Percentiles rank a stretch among this genome's conserved stretches.
Conservation (phyloP, 2,329 filamentous ascomycete species). For the Claviceps humidiphila region DNA sequence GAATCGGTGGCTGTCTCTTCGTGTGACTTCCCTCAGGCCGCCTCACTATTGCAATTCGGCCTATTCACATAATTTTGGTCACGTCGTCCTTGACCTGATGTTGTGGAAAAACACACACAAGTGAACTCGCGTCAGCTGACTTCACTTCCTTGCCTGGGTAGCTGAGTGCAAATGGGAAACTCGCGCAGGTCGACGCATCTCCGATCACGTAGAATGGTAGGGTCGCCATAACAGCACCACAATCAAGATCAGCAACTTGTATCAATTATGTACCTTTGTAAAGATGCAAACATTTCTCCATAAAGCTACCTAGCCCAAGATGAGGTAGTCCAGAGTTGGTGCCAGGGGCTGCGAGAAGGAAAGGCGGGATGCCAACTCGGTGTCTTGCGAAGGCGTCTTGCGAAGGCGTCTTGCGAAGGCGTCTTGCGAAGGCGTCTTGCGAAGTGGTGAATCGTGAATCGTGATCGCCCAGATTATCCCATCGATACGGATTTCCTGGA, state of each 20-base stretch:
- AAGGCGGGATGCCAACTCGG: too few relatives aligned
- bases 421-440: too few relatives aligned
- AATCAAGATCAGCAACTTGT: constrained; percentile 6
- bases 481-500: too few relatives aligned
- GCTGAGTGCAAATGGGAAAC: neutral
- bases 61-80: constrained; percentile 70
- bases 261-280: constrained; percentile 22
- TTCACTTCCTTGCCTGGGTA: constrained; percentile 7
- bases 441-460: too few relatives aligned
- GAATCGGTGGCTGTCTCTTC: neutral
- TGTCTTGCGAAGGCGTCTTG: too few relatives aligned
- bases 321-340: too few relatives aligned
- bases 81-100: constrained; percentile 73
- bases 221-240: neutral
- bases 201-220: neutral
- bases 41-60: neutral
- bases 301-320: too few relatives aligned
- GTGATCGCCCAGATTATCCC: too few relatives aligned
- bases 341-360: too few relatives aligned
- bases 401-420: too few relatives aligned
- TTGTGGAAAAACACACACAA: constrained; percentile 19
- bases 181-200: neutral
- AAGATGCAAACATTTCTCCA: too few relatives aligned
- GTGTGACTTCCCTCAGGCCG: neutral
- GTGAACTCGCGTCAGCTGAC: constrained; percentile 18